Base-by-base conservation (phyloP, 345 rosid species). In the Aquilaria yunnanensis region DNA sequence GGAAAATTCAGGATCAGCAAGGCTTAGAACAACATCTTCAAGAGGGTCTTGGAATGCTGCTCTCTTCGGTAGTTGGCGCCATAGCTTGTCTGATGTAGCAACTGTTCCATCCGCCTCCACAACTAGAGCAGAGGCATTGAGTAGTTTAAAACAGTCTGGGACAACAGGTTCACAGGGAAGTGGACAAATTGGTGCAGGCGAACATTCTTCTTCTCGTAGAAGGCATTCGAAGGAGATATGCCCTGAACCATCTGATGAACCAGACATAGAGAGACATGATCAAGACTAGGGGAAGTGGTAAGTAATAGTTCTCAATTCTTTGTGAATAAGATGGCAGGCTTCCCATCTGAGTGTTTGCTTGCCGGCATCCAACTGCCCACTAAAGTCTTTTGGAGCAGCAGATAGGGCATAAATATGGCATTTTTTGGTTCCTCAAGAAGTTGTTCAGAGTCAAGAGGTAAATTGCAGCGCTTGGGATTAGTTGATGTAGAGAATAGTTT, bases 1-100 rank as follows among this genome's bases (percentile, higher is more conserved):
- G 67, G 98, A 95, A 50, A 75, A 61, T 43, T 57, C 86, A 0
- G 70, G 90, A 59, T 91, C 98, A 1, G 93, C 85, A 16, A 66
- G 92, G 83, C 84, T 95, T 23, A 85, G 98, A 73, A 65, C 97
- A 54, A 82, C 86, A 60, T 91, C 99, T 8, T 91, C 99, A 0
- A 77, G 96, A 68, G 87, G 97, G 10, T 95, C 96, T 3, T 95
- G 99, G 99, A 91, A 85, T 46, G 96, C 94, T 46, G 83, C 98
- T 47, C 57, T 95, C 33, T 95, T 95, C 10, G 96, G 99, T 45
- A 95, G 98, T 68, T 95, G 98, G 99, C 88, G 96, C 9, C 96
- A 81, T 52, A 90, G 96, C 56, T 70, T 94, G n/a, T 88, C 92
- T 0, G 98, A 95, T 32, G 82, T 77, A 67, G 83, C 82, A 2